phyloP scores from a whole-genome alignment of 768 basidiomycete genomes.

The Mycena floridula region DNA sequence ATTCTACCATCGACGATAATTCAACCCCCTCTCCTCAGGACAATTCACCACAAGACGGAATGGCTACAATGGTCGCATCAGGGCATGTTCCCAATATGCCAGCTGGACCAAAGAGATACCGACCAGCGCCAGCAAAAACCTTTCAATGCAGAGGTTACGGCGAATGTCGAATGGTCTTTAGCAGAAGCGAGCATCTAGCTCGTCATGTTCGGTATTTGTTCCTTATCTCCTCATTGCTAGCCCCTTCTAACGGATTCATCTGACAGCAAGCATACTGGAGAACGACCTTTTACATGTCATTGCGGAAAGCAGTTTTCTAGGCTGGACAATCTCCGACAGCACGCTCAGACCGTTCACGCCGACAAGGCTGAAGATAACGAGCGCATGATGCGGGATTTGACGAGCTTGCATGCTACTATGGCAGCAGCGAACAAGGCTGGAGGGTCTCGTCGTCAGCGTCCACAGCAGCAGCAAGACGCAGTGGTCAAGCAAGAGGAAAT shows the following conservation, averaged over 20 bases:
- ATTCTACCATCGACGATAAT: too few relatives aligned
- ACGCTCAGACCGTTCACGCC: conserved; percentile 96
- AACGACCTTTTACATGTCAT: conserved; percentile 93
- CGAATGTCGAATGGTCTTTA: conserved; percentile 96
- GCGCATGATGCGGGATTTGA: conserved; percentile 87
- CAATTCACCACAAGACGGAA: too few relatives aligned
- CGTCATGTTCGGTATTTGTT: conserved; percentile 83
- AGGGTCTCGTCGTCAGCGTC: conserved; percentile 6
- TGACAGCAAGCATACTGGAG: conserved; percentile 92
- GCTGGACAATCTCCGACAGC: conserved; percentile 94
- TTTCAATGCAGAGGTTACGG: conserved; percentile 95
- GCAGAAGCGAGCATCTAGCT: conserved; percentile 91
- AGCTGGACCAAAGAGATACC: conserved; percentile 53
- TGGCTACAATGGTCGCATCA: conserved; percentile 26
- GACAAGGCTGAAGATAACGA: conserved; percentile 88
- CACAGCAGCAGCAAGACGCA: conserved; percentile 12
- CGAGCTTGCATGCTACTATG: conserved; percentile 78
- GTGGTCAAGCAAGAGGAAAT: conserved; percentile 38
- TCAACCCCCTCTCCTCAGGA: too few relatives aligned
- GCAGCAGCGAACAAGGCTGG: conserved; percentile 46
- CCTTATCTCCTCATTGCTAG: conserved; percentile 13
- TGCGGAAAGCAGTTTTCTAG: conserved; percentile 94
- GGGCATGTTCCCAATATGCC: conserved; percentile 11
- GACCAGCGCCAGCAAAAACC: conserved; percentile 85
- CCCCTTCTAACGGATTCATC: conserved; percentile 1